phyloP scores from a whole-genome alignment of 176 grass and related monocot genomes.

The Triticum dicoccoides region DNA sequence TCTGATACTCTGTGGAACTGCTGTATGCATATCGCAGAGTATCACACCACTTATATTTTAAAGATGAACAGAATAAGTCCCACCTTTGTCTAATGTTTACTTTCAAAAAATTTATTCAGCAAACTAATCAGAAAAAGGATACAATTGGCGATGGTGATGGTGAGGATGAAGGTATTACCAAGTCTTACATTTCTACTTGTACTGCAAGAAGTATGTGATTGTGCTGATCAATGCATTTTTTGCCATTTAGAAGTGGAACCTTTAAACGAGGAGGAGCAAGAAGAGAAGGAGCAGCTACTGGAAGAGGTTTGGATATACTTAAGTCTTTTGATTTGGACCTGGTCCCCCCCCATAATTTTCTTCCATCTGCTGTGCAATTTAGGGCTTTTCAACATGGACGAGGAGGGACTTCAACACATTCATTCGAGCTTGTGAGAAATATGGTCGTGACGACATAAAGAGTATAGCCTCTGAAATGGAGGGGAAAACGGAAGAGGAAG shows the following conservation, averaged over 20 bases:
- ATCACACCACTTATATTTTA: neutral
- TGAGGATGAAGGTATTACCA: conserved; percentile 59
- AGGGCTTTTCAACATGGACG: conserved; percentile 85
- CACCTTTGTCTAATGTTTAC: conserved; percentile 21
- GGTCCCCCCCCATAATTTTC: neutral
- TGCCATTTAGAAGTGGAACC: conserved; percentile 47
- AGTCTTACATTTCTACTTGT: conserved; percentile 17
- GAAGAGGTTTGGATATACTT: conserved; percentile 48
- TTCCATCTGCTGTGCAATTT: conserved; percentile 16
- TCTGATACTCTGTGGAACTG: neutral
- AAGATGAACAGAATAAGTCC: neutral
- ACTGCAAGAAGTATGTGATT: neutral
- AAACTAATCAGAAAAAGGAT: conserved; percentile 74
- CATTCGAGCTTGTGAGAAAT: conserved; percentile 82
- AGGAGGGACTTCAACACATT: conserved; percentile 85
- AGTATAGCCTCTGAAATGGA: conserved; percentile 81
- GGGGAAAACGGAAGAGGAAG: conserved; percentile 72
- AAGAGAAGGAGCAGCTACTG: conserved; percentile 62
- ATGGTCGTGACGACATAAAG: conserved; percentile 68
- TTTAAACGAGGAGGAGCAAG: conserved; percentile 56
- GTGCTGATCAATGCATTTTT: conserved; percentile 13
- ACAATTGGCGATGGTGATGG: conserved; percentile 80
- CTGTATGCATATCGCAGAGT: neutral
- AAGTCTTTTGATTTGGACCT: conserved; percentile 14
- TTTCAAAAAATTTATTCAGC: conserved; percentile 40